Evolutionary conservation across 2,329 filamentous ascomycete genomes (phyloP).

Genomic region (Colletotrichum scovillei): DNA sequence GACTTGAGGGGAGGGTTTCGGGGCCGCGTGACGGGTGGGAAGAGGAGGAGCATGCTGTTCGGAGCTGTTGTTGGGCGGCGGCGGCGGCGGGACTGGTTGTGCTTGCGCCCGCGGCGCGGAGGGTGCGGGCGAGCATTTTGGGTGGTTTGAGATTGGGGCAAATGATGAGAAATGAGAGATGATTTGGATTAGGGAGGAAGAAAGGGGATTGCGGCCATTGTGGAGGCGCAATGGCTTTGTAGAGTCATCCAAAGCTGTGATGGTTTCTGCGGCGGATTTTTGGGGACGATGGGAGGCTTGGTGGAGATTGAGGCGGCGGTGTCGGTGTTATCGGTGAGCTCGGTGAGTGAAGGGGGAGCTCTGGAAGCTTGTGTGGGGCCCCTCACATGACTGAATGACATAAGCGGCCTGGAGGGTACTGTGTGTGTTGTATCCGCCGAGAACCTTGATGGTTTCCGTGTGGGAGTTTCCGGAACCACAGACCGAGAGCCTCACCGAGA

Average conservation of each 20-base stretch:
- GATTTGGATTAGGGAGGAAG: constrained; percentile 23
- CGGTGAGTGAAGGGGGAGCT: constrained; percentile 11
- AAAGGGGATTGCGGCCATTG: constrained; percentile 43
- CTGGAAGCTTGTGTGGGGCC: constrained; percentile 9
- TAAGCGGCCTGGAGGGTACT: background rate
- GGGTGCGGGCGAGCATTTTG: constrained; percentile 33
- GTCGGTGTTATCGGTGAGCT: constrained; percentile 33
- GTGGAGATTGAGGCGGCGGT: constrained; percentile 12
- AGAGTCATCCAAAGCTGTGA: constrained; percentile 50
- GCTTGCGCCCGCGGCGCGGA: constrained; percentile 32
- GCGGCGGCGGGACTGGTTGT: background rate
- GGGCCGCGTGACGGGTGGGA: constrained; percentile 35
- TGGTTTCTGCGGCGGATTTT: constrained; percentile 62
- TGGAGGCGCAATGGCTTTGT: constrained; percentile 44
- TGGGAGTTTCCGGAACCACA: background rate
- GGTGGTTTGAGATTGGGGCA: background rate
- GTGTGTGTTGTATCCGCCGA: background rate
- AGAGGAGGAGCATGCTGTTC: constrained; percentile 39
- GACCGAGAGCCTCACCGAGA: background rate
- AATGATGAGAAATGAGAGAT: background rate
- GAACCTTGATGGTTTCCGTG: background rate
- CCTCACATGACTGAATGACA: background rate
- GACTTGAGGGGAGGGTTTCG: constrained; percentile 65
- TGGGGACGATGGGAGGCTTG: constrained; percentile 45
- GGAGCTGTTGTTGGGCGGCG: constrained; percentile 23